These are phyloP conservation scores for Pseudoneurospora amorphoporcata DNA, from an alignment of 495 filamentous ascomycete genomes.

Conservation along the genomic window DNA sequence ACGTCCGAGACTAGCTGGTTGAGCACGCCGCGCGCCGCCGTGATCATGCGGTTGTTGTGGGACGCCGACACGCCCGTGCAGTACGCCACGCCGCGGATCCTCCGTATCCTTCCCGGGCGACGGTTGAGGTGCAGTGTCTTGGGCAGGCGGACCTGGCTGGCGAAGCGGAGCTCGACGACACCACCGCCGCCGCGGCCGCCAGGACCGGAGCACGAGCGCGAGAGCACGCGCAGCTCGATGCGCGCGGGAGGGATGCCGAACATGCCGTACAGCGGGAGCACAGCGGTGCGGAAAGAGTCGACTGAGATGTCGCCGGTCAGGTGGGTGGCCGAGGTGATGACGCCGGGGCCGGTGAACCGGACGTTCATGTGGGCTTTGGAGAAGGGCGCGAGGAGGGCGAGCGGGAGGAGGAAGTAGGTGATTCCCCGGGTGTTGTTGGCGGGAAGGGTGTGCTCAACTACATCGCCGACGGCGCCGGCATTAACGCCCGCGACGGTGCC, in stretches of 20 bases:
- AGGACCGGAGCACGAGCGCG: slow-evolving; percentile 62
- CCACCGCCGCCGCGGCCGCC: slow-evolving; percentile 74
- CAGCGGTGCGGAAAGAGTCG: slow-evolving; percentile 86
- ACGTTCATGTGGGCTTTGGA: slow-evolving; percentile 81
- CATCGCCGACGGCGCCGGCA: slow-evolving; percentile 49
- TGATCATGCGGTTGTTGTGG: slow-evolving; percentile 94
- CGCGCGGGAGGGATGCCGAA: slow-evolving; percentile 76
- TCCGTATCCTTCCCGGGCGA: slow-evolving; percentile 71
- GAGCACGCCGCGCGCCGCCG: slow-evolving; percentile 73
- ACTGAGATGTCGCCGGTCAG: slow-evolving; percentile 69
- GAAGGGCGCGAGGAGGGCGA: slow-evolving; percentile 89
- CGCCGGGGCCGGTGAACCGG: slow-evolving; percentile 77
- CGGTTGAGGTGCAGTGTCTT: slow-evolving; percentile 88
- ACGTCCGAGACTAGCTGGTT: slow-evolving; percentile 80
- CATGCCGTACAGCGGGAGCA: slow-evolving; percentile 78
- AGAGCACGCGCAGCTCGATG: slow-evolving; percentile 77
- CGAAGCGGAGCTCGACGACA: slow-evolving; percentile 84
- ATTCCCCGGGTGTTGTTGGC: slow-evolving; percentile 65
- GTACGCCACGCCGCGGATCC: slow-evolving; percentile 87
- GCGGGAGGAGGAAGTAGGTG: slow-evolving; percentile 84
- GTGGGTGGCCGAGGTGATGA: slow-evolving; percentile 78
- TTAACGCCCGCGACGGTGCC: slow-evolving; percentile 60
- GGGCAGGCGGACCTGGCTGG: slow-evolving; percentile 80
- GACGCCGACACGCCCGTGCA: slow-evolving; percentile 78
- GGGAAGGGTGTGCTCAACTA: slow-evolving; percentile 69